A percentile compares a stretch with the other conserved stretches of the same genome.
Conservation (phyloP, 345 rosid genomes). For the Syzygium aqueum region DNA sequence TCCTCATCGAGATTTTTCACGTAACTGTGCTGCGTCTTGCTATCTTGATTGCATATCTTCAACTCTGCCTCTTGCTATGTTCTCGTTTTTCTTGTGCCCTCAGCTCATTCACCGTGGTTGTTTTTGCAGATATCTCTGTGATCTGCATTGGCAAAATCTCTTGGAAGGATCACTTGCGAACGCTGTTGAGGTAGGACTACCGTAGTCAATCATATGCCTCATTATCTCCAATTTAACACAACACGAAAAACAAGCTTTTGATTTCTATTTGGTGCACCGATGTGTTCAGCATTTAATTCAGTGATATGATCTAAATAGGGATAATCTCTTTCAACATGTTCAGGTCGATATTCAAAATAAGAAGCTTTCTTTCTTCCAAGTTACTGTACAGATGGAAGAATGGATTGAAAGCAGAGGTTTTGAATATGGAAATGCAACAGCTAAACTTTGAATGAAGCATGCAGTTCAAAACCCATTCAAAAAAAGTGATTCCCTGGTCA, state of each 20-base stretch:
- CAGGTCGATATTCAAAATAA: too few species aligned
- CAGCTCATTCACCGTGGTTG: background rate
- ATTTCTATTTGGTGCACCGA: too few species aligned
- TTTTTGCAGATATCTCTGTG: background rate
- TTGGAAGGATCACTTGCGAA: background rate
- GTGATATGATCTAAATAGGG: too few species aligned
- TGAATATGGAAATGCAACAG: background rate
- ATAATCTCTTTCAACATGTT: background rate
- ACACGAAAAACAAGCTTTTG: too few species aligned
- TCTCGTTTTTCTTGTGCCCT: background rate
- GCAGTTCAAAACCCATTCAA: background rate
- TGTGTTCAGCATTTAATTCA: too few species aligned
- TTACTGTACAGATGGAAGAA: background rate
- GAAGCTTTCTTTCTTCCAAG: background rate
- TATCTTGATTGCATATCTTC: background rate
- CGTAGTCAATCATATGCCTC: background rate
- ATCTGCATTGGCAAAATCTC: background rate
- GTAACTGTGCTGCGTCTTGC: background rate
- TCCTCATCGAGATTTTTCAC: too few species aligned
- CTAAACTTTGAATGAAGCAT: background rate
- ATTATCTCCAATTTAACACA: too few species aligned
- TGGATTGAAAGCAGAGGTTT: background rate
- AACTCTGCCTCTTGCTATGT: background rate
- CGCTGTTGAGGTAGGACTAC: fast-evolving
- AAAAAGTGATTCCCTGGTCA: background rate